Percentiles rank a stretch among this genome's conserved stretches.
Evolutionary conservation across 768 basidiomycete species (phyloP).

Genomic region (Ramaria sp.): DNA sequence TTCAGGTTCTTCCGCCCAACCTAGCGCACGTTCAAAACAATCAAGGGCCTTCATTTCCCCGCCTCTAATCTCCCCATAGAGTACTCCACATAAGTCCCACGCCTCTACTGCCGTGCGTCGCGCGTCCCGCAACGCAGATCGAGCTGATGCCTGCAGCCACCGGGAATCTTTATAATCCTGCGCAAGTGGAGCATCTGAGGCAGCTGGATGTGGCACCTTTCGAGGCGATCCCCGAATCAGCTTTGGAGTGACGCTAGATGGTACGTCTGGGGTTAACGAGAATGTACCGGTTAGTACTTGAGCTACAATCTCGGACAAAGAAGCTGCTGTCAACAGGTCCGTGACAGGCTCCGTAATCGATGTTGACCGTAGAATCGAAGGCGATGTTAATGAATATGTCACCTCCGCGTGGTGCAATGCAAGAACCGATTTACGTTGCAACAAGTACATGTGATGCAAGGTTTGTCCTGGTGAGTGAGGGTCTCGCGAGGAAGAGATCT

Average conservation of each 20-base stretch:
- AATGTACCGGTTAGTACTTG: slow-evolving; percentile 37
- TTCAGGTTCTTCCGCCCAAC: slow-evolving; percentile 46
- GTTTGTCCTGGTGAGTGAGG: slow-evolving; percentile 41
- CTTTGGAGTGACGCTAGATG: slow-evolving; percentile 14
- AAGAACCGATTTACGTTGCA: slow-evolving; percentile 65
- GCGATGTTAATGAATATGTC: slow-evolving; percentile 35
- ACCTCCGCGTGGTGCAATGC: slow-evolving; percentile 70
- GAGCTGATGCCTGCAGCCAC: slow-evolving; percentile 44
- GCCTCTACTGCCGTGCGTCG: slow-evolving; percentile 62
- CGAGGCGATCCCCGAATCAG: neutral
- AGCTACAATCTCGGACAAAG: slow-evolving; percentile 57
- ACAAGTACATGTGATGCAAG: slow-evolving; percentile 53
- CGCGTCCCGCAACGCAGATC: slow-evolving; percentile 52
- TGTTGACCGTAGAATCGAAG: slow-evolving; percentile 15
- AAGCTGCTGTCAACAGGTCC: slow-evolving; percentile 49
- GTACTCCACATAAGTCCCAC: slow-evolving; percentile 62
- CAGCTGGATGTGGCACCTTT: slow-evolving; percentile 24
- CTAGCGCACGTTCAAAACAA: slow-evolving; percentile 60
- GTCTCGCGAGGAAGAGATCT: neutral
- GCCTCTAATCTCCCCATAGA: slow-evolving; percentile 36
- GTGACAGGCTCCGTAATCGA: slow-evolving; percentile 24
- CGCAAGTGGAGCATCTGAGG: slow-evolving; percentile 30
- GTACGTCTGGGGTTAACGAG: slow-evolving; percentile 22
- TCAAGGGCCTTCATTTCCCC: slow-evolving; percentile 31
- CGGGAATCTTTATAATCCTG: slow-evolving; percentile 34